Conservation (phyloP, 305 asterid genomes). For the Fraxinus latifolia region DNA sequence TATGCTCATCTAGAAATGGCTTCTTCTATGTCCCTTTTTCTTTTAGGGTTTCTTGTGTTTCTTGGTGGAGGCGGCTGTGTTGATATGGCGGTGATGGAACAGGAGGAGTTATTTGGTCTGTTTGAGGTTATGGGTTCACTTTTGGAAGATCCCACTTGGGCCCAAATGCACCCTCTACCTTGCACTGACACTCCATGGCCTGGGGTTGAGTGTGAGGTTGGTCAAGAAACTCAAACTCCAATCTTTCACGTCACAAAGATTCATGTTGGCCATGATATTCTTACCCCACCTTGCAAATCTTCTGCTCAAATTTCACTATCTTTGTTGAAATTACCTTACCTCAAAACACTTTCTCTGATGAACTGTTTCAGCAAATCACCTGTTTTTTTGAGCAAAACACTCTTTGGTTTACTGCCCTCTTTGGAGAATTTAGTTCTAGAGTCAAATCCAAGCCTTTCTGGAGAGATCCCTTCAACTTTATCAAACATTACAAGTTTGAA, state of each 20-base stretch:
- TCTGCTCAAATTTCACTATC: slow-evolving; percentile 40
- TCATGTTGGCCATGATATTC: slow-evolving; percentile 46
- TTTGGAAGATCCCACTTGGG: slow-evolving; percentile 56
- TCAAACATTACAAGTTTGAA: slow-evolving; percentile 25
- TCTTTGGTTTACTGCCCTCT: slow-evolving; percentile 27
- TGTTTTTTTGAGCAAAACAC: slow-evolving; percentile 21
- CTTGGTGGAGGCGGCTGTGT: neutral
- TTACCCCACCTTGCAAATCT: slow-evolving; percentile 44
- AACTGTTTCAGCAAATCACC: slow-evolving; percentile 45
- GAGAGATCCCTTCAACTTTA: slow-evolving; percentile 37
- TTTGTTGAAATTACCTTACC: slow-evolving; percentile 41
- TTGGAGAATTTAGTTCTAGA: slow-evolving; percentile 41
- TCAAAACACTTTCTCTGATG: slow-evolving; percentile 53
- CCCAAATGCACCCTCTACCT: slow-evolving; percentile 46
- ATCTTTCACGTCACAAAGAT: slow-evolving; percentile 55
- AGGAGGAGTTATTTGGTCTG: slow-evolving; percentile 52
- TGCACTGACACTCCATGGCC: slow-evolving; percentile 70
- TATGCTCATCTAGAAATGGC: slow-evolving; percentile 22
- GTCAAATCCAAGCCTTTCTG: slow-evolving; percentile 49
- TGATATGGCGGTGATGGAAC: slow-evolving; percentile 33
- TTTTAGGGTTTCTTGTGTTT: slow-evolving; percentile 31
- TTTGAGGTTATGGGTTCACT: slow-evolving; percentile 61
- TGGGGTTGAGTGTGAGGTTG: slow-evolving; percentile 60
- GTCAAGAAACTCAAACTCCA: slow-evolving; percentile 29
- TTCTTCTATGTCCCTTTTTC: slow-evolving; percentile 16